Percentiles rank a stretch among this genome's conserved stretches.
These are phyloP conservation scores for Hylodesmum podocarpum DNA, from an alignment of 306 rosid genomes.

Conservation along the genomic window DNA sequence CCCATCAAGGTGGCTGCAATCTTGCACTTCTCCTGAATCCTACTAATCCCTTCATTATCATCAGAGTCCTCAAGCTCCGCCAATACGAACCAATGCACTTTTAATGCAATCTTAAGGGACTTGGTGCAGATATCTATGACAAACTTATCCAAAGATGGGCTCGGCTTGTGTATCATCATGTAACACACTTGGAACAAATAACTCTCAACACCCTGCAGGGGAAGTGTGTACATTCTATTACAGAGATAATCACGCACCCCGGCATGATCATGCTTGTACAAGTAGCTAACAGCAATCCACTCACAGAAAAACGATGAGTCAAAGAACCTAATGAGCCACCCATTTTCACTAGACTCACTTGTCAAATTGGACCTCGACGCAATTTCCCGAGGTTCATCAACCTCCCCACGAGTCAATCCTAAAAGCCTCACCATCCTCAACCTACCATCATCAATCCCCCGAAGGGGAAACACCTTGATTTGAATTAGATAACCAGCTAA, in stretches of 20 bases:
- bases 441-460: constrained; percentile 52
- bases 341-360: constrained; percentile 82
- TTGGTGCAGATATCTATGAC: constrained; percentile 89
- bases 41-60: constrained; percentile 90
- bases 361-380: constrained; percentile 51
- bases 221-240: constrained; percentile 95
- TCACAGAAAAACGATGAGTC: constrained; percentile 98
- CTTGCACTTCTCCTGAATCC: constrained; percentile 88
- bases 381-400: constrained; percentile 80
- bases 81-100: constrained; percentile 91
- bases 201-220: constrained; percentile 87
- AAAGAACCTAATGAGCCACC: constrained; percentile 98
- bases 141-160: constrained; percentile 93
- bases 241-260: constrained; percentile 97
- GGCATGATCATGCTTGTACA: constrained; percentile 89
- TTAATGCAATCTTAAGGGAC: constrained; percentile 89
- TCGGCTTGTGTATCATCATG: constrained; percentile 93
- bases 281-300: constrained; percentile 97
- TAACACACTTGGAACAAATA: constrained; percentile 96
- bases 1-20: constrained; percentile 89
- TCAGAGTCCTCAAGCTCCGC: constrained; percentile 93
- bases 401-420: constrained; percentile 67
- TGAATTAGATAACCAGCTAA: constrained; percentile 28
- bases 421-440: constrained; percentile 84
- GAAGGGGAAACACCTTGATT: constrained; percentile 12